Evolutionary conservation across 1,139 yeast species (phyloP).

Genomic region (Geotrichum siamense): DNA sequence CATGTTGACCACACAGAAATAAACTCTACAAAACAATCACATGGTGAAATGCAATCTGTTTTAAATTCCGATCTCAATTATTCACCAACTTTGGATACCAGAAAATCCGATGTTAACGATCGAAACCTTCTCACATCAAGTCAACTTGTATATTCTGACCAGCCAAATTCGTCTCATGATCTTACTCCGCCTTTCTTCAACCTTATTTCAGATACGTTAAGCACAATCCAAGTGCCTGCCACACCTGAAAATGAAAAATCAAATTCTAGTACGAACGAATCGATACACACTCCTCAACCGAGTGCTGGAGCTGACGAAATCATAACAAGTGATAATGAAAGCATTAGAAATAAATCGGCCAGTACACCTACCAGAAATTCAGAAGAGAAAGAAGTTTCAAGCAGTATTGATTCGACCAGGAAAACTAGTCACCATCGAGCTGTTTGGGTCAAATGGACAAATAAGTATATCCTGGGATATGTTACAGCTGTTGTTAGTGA

Average conservation of each 20-base stretch:
- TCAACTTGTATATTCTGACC: too few species aligned
- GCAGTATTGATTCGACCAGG: too few species aligned
- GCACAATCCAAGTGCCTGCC: slow-evolving; percentile 2
- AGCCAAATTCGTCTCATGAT: background rate
- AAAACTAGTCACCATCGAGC: too few species aligned
- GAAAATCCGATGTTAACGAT: too few species aligned
- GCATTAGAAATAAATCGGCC: background rate
- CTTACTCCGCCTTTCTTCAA: slow-evolving; percentile 4
- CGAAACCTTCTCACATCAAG: too few species aligned
- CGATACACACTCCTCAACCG: background rate
- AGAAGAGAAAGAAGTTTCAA: too few species aligned
- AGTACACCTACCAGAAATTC: too few species aligned
- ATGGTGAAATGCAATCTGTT: too few species aligned
- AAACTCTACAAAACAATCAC: too few species aligned
- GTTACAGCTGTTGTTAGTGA: background rate
- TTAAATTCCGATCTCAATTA: too few species aligned
- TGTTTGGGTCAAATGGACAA: slow-evolving; percentile 3
- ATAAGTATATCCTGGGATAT: background rate
- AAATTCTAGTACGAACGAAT: background rate
- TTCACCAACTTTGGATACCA: too few species aligned
- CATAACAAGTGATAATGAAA: slow-evolving; percentile 3
- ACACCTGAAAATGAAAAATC: background rate
- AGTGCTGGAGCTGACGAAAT: background rate
- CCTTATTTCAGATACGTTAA: slow-evolving; percentile 1
- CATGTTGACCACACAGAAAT: too few species aligned